Evolutionary conservation across 441 rosid species (phyloP), one percentile per base, ranked within the genome.

Genomic region (Viola pubescens): DNA sequence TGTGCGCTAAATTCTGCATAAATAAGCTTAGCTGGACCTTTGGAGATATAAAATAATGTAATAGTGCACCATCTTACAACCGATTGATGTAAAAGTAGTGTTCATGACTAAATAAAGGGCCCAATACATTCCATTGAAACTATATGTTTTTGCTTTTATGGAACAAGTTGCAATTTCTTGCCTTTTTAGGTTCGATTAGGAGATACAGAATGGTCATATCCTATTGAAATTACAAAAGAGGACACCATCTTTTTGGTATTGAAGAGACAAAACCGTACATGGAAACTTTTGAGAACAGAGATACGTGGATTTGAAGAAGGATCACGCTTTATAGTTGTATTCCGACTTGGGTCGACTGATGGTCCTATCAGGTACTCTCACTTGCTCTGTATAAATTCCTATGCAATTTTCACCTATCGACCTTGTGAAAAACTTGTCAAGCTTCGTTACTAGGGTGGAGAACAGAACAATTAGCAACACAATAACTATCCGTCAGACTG

Each of bases 241-340:
- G 98, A 91, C 75, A 89, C 97, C n/a, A 67, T 94, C 68, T 77
- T 80, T 63, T 68, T 94, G 76, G 88, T 87, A 74, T 73, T 94
- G 78, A 87, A 75, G 83, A 63, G 81, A 65, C 73, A 70, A 68
- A 79, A 76, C 72, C 92, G 84, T 68, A 72, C 66, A 14, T 75
- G 70, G 60, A 81, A 71, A 59, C 74, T 83, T 80, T 62, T 94
- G 73, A 84, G 80, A 68, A 82, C 81, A 59, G 99, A 91, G 76
- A 78, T 94, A 70, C 94, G 99, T 16, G 99, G 98, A 59, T 91
- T 78, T 76, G 99, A 94, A 78, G 99, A 94, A 81, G 99, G 99
- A 64, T 94, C 99, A 12, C 94, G 99, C 46, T 91, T 94, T 75
- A 70, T 87, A 52, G 91, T 91, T 69, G 96, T 94, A 50, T 94